Evolutionary conservation across 1,284 basidiomycete genomes (phyloP).

Genomic region (Ceratorhiza oryzae-sativae): DNA sequence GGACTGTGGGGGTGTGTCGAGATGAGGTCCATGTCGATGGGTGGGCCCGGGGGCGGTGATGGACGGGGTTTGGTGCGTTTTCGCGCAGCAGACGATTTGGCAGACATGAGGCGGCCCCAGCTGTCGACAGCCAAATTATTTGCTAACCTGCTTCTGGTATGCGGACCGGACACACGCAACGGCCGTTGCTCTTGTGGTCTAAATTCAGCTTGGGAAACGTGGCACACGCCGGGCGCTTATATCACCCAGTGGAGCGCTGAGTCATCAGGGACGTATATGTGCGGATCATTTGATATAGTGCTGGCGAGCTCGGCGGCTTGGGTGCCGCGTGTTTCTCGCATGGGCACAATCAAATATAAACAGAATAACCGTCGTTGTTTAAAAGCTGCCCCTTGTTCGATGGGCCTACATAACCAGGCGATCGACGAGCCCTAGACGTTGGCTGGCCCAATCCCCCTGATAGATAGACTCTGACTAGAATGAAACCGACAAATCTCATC

Average conservation of each 20-base stretch:
- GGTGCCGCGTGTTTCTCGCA: slow-evolving; percentile 10
- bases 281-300: not conserved
- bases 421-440: not conserved
- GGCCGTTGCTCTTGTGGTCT: slow-evolving; percentile 9
- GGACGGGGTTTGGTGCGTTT: slow-evolving; percentile 35
- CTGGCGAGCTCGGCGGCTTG: slow-evolving; percentile 1
- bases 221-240: slow-evolving; percentile 27
- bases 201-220: slow-evolving; percentile 33
- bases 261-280: not conserved
- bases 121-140: not conserved
- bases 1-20: not conserved
- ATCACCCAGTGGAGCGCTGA: too few relatives aligned
- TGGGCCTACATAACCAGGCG: not conserved
- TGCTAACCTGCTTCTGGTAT: not conserved
- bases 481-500: slow-evolving; percentile 5
- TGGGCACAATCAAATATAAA: slow-evolving; percentile 15
- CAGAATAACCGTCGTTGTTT: slow-evolving; percentile 16
- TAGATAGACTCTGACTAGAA: not conserved
- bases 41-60: slow-evolving; percentile 13
- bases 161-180: not conserved
- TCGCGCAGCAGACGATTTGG: slow-evolving; percentile 15
- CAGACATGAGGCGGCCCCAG: slow-evolving; percentile 6
- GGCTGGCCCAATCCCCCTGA: slow-evolving; percentile 2
- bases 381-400: slow-evolving; percentile 9
- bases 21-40: slow-evolving; percentile 10